A percentile compares a stretch with the other conserved stretches of the same genome.
These are phyloP conservation scores for Fusarium sp. DNA, from an alignment of 2,329 filamentous ascomycete genomes.

Conservation along the genomic window DNA sequence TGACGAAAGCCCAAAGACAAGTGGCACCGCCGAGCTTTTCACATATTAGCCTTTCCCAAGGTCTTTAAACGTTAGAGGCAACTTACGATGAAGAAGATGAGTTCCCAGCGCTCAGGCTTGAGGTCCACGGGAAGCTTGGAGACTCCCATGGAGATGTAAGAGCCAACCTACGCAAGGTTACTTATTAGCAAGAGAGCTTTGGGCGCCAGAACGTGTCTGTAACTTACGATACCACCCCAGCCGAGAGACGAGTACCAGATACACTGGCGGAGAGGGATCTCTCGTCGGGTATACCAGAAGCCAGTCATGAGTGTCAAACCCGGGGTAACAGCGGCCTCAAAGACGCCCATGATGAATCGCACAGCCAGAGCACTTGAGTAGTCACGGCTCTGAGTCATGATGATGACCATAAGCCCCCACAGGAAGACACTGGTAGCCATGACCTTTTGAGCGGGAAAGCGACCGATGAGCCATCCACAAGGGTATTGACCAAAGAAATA, in stretches of 20 bases:
- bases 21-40: background rate
- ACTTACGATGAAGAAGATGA: slow-evolving; percentile 1
- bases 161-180: background rate
- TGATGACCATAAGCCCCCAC: background rate
- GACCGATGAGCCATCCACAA: slow-evolving; percentile 1
- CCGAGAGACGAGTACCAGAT: slow-evolving; percentile 7
- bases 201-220: accelerated
- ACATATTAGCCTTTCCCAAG: background rate
- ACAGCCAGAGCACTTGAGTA: slow-evolving; percentile 6
- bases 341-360: slow-evolving; percentile 3
- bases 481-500: slow-evolving; percentile 6
- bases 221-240: background rate
- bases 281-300: slow-evolving; percentile 4
- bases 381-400: slow-evolving; percentile 8
- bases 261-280: slow-evolving; percentile 6
- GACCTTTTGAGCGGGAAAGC: background rate
- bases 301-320: slow-evolving; percentile 1
- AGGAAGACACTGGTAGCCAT: slow-evolving; percentile 12
- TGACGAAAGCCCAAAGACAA: slow-evolving; percentile 4
- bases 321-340: background rate
- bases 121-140: slow-evolving; percentile 1
- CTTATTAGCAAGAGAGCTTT: background rate
- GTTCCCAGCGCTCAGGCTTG: slow-evolving; percentile 2
- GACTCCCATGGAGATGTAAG: slow-evolving; percentile 1
- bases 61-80: too few relatives aligned